Conservation (phyloP, 1,139 yeast species). For the Yamadazyma dendronema region DNA sequence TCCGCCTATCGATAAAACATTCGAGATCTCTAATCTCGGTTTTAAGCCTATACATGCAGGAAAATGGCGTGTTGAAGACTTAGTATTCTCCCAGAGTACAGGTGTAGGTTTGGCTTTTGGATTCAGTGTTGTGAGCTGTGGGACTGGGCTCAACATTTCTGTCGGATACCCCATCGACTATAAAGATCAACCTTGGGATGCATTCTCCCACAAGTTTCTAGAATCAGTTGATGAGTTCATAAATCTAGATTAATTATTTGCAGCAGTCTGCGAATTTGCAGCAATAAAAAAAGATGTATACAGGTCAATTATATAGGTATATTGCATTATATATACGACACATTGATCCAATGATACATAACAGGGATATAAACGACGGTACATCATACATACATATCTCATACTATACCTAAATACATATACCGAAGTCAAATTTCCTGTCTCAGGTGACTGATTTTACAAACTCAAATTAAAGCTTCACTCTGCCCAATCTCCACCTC, state of each 20-base stretch:
- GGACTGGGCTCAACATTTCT: conserved; percentile 22
- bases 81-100: conserved; percentile 26
- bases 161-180: conserved; percentile 3
- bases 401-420: too few species aligned
- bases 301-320: not conserved
- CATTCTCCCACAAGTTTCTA: not conserved
- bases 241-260: not conserved
- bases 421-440: too few species aligned
- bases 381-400: too few species aligned
- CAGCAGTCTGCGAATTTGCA: not conserved
- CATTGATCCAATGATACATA: too few species aligned
- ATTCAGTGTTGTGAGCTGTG: conserved; percentile 20
- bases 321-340: too few species aligned
- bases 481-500: not conserved
- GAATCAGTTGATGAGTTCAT: not conserved
- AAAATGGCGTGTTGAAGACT: conserved; percentile 19
- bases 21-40: conserved; percentile 33
- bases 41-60: conserved; percentile 10
- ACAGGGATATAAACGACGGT: too few species aligned
- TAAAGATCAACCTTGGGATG: not conserved
- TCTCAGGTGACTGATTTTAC: too few species aligned
- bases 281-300: not conserved
- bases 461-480: too few species aligned
- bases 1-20: conserved; percentile 10
- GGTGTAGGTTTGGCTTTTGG: conserved; percentile 23